These are phyloP conservation scores for Penicilliopsis zonata DNA, from an alignment of 495 filamentous ascomycete species.

Conservation along the genomic window DNA sequence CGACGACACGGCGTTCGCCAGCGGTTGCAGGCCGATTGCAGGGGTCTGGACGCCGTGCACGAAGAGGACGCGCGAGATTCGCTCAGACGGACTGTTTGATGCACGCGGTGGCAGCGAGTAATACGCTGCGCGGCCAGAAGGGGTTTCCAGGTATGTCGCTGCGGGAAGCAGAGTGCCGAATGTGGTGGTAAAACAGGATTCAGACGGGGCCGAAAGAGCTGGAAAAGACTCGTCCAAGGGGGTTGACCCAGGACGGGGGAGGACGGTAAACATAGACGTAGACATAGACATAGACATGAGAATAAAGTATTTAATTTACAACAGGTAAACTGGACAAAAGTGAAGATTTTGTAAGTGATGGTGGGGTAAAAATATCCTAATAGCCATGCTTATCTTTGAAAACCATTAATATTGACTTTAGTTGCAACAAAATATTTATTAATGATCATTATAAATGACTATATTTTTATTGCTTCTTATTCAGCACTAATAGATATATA, in stretches of 20 bases:
- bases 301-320: too few species aligned
- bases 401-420: too few species aligned
- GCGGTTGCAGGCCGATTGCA: constrained; percentile 21
- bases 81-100: not conserved
- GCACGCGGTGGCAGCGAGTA: constrained; percentile 15
- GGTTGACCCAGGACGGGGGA: constrained; percentile 18
- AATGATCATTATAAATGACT: too few species aligned
- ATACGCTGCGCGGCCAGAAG: constrained; percentile 20
- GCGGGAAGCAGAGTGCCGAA: constrained; percentile 25
- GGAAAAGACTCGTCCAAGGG: constrained; percentile 1
- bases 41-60: constrained; percentile 25
- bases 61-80: constrained; percentile 14
- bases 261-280: too few species aligned
- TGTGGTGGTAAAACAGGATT: constrained; percentile 17
- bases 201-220: constrained; percentile 22
- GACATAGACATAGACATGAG: too few species aligned
- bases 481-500: too few species aligned
- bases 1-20: constrained; percentile 15
- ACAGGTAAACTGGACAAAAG: too few species aligned
- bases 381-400: too few species aligned
- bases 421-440: too few species aligned
- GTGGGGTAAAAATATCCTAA: too few species aligned
- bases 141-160: constrained; percentile 20
- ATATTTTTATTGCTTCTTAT: too few species aligned
- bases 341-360: too few species aligned